Base-by-base conservation (phyloP, 345 rosid species). In the Iberis pinnata region DNA sequence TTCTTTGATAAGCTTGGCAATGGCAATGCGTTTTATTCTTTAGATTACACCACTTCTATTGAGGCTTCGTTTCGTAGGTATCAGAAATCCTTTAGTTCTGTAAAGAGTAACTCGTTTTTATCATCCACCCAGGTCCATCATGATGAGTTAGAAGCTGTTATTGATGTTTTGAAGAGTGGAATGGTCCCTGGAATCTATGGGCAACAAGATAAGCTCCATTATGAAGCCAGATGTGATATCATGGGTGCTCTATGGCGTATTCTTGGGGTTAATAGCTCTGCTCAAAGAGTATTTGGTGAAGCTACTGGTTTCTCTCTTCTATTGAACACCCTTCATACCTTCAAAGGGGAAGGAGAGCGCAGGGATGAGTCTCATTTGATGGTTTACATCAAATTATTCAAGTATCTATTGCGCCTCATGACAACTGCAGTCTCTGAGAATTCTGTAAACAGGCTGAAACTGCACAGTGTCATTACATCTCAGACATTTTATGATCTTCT, bases 241-340 rank as follows among this genome's bases (percentile, higher is more conserved):
- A 86, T 93, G 97, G 95, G 99, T 24, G 69, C 97, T 47, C 67
- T 93, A 67, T 93, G 99, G 97, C 95, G 99, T 31, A 80, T 93
- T 68, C 59, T 93, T 64, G 94, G 97, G 46, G 79, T 72, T 39
- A 93, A 88, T 72, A 76, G 67, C 47, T 80, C 89, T 58, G 90
- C 90, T 32, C 95, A 88, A 70, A 79, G 76, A 74, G 79, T 86
- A 53, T 93, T 93, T 56, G 99, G 97, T 67, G 99, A 93, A 79
- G 80, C 93, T 56, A 85, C 95, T 51, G 99, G 99, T 18, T 88
- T 92, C 74, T 93, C 99, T 66, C 94, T 93, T 75, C 78, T 93
- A 64, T 65, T 88, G 68, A 93, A 95, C 38, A 80, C 79, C 52
- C 97, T 93, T 43, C 94, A 93, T 45, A 79, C 92, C 66, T 83